Evolutionary conservation across 495 filamentous ascomycete genomes (phyloP).

Genomic region (Lasiosphaeria miniovina): DNA sequence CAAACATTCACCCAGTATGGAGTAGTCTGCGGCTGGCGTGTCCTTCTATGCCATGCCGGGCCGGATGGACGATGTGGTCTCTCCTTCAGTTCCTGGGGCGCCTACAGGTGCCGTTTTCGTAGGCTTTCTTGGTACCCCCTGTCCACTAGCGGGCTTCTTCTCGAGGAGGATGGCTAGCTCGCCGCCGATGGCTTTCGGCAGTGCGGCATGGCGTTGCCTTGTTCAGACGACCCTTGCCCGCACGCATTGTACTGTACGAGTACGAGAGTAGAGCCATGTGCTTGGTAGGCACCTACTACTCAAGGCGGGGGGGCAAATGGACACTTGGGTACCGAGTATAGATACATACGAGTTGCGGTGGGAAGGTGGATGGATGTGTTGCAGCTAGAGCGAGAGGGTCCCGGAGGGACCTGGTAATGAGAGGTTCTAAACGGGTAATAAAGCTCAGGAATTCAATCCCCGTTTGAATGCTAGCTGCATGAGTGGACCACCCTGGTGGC

Average conservation of each 20-base stretch:
- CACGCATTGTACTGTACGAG: not conserved
- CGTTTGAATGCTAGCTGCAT: slow-evolving; percentile 25
- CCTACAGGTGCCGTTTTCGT: slow-evolving; percentile 26
- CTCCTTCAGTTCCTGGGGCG: slow-evolving; percentile 16
- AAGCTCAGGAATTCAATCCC: slow-evolving; percentile 19
- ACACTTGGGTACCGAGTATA: not conserved
- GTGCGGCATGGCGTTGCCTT: slow-evolving; percentile 32
- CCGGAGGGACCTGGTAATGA: slow-evolving; percentile 8
- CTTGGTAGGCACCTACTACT: not conserved
- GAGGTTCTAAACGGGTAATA: slow-evolving; percentile 11
- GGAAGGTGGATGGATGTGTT: not conserved
- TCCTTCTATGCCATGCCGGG: too few relatives aligned
- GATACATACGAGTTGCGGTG: too few relatives aligned
- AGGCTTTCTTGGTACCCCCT: slow-evolving; percentile 11
- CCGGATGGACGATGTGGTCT: slow-evolving; percentile 19
- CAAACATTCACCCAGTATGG: too few relatives aligned
- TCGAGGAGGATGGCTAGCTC: slow-evolving; percentile 4
- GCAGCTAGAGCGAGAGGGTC: slow-evolving; percentile 8
- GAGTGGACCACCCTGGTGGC: slow-evolving; percentile 22
- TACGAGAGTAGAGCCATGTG: not conserved
- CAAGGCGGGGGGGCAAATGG: not conserved
- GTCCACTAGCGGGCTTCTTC: slow-evolving; percentile 5
- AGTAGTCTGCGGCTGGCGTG: too few relatives aligned
- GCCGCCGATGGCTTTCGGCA: slow-evolving; percentile 31
- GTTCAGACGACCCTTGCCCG: not conserved